phyloP scores from a whole-genome alignment of 257 asterid species.

The Asclepias syriaca region DNA sequence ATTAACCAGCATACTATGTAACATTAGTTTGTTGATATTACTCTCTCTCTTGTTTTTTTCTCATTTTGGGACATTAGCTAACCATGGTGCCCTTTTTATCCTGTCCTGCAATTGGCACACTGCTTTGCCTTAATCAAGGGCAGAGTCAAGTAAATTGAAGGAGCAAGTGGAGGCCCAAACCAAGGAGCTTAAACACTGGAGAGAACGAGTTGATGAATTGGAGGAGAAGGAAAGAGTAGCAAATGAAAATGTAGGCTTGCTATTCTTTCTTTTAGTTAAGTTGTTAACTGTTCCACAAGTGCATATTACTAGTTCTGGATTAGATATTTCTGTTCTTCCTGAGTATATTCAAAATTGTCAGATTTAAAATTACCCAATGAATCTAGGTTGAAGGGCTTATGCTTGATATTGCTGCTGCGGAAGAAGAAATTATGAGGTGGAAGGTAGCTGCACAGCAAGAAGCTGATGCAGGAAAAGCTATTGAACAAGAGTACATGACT shows the following conservation, averaged over 20 bases:
- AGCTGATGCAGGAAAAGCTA: conserved; percentile 95
- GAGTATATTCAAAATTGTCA: neutral
- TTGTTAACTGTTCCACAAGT: neutral
- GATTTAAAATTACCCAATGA: conserved; percentile 7
- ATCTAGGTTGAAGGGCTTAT: conserved; percentile 91
- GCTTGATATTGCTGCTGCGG: conserved; percentile 84
- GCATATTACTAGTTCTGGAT: conserved; percentile 1
- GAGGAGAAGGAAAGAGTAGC: conserved; percentile 94
- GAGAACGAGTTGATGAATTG: conserved; percentile 72
- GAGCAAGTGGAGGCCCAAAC: conserved; percentile 68
- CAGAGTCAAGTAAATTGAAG: conserved; percentile 71
- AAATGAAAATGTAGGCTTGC: conserved; percentile 77
- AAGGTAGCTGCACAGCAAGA: conserved; percentile 94
- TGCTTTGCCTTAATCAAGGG: conserved; percentile 55
- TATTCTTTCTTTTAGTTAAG: conserved; percentile 4
- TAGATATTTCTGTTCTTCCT: conserved; percentile 7
- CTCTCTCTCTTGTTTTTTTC: neutral
- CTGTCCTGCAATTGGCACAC: neutral
- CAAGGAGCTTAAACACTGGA: conserved; percentile 78
- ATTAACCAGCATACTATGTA: neutral
- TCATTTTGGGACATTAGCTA: neutral
- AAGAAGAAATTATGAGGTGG: conserved; percentile 96
- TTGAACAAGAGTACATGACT: conserved; percentile 67
- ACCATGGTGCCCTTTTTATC: neutral
- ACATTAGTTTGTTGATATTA: neutral